Base-by-base conservation (phyloP, 148 eudicot species). In the Diospyros kaki region DNA sequence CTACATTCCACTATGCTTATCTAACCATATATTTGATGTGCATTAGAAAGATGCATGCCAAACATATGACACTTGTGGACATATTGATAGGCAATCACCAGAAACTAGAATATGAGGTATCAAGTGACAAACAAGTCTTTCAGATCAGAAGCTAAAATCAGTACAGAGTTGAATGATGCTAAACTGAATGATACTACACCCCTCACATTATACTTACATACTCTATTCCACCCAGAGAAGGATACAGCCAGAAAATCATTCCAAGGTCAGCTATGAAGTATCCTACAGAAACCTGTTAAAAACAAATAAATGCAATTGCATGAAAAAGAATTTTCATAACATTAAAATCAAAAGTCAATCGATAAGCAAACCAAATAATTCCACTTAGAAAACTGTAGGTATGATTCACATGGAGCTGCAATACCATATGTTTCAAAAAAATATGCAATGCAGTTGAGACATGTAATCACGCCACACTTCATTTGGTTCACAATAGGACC, bases 251-350 rank as follows among this genome's bases (percentile, higher is more conserved):
- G 82, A 88, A 80, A 81, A 96, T 88, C 94, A 96, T 87, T 77
- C 83, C 97, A 74, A 96, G 94, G 87, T 96, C 99, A 44, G 97
- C 82, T 81, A 91, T 71, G 77, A 96, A 96, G 86, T 96, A 96
- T 13, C 99, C 99, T 72, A 89, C 97, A 74, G 99, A 90, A 76
- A 93, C 91, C 99, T 95, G 99, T 79, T 79, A 86, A 75, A 69
- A 77, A 72, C 64, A 80, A 54, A 81, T 75, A 71, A 60, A 83
- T 64, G 78, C 75, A 65, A 78, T 74, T 73, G 43, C 56, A 69
- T 69, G 28, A 76, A 68, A 68, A 75, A 42, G 65, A 46, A 52
- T 44, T 64, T 18, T 56, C 60, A 58, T 28, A 59, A 39, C 39
- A 39, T 12, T 42, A 7, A 38, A 62, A 54, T 55, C 45, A 44